Percentiles rank a stretch among this genome's conserved stretches.
Conservation (phyloP, 2,329 filamentous ascomycete genomes). For the Clonostachys byssicola region DNA sequence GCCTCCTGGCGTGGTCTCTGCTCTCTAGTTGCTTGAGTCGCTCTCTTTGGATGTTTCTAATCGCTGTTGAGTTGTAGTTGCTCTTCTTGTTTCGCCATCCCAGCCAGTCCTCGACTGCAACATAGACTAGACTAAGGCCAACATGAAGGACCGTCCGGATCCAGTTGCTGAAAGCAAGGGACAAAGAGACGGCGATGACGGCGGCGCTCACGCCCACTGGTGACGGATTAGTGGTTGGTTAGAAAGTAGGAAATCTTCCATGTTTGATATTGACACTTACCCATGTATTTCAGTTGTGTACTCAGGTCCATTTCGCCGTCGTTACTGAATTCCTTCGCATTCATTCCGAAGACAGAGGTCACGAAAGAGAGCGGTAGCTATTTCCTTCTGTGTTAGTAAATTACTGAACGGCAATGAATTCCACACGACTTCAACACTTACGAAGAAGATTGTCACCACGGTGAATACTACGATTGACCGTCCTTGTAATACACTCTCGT, state of each 20-base stretch:
- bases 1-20: conserved; percentile 4
- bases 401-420: background rate
- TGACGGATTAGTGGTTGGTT: background rate
- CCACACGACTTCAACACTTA: conserved; percentile 11
- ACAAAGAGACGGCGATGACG: conserved; percentile 9
- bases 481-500: conserved; percentile 34
- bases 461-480: conserved; percentile 41
- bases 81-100: conserved; percentile 7
- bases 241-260: background rate
- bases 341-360: conserved; percentile 32
- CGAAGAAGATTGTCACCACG: conserved; percentile 40
- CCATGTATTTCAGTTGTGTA: conserved; percentile 11
- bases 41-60: conserved; percentile 6
- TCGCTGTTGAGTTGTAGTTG: conserved; percentile 5
- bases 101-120: conserved; percentile 4
- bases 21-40: conserved; percentile 7
- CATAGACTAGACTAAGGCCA: conserved; percentile 3
- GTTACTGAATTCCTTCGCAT: conserved; percentile 14
- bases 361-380: conserved; percentile 29
- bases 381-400: background rate
- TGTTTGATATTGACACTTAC: conserved; percentile 5
- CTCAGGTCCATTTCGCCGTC: conserved; percentile 8
- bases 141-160: conserved; percentile 8
- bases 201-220: conserved; percentile 9
- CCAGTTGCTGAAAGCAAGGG: conserved; percentile 12